Evolutionary conservation across 106 monocot genomes (phyloP).

Genomic region (Xerophyta viscosa): DNA sequence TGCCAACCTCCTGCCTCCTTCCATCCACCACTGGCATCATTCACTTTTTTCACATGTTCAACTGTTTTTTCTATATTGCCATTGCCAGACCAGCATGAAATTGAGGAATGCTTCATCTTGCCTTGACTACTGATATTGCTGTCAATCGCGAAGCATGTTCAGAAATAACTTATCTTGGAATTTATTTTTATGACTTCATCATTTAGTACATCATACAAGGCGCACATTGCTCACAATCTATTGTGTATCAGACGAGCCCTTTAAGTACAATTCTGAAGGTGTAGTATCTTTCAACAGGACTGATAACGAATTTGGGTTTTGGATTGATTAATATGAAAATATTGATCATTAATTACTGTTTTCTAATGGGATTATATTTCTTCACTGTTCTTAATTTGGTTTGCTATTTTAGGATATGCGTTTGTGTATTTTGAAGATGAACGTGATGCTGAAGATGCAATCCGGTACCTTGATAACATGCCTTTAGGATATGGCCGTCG

Average conservation of each 20-base stretch:
- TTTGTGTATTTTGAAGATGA: conserved; percentile 88
- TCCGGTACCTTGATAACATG: conserved; percentile 38
- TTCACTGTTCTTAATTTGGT: neutral
- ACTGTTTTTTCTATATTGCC: conserved; percentile 31
- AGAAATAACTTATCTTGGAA: conserved; percentile 26
- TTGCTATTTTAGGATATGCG: conserved; percentile 59
- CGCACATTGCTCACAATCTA: conserved; percentile 26
- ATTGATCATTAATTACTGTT: neutral
- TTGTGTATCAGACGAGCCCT: conserved; percentile 31
- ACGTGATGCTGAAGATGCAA: conserved; percentile 81
- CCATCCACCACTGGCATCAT: conserved; percentile 39
- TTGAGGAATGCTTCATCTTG: conserved; percentile 30
- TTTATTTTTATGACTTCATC: conserved; percentile 21
- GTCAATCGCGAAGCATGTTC: conserved; percentile 38
- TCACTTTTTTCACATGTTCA: conserved; percentile 47
- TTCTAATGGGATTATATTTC: neutral
- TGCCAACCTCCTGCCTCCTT: conserved; percentile 47
- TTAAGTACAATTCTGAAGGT: conserved; percentile 42
- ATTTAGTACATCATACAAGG: conserved; percentile 49
- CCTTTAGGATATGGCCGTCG: conserved; percentile 64
- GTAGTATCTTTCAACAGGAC: conserved; percentile 28
- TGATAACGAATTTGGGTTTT: neutral
- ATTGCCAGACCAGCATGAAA: conserved; percentile 38
- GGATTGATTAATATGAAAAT: neutral
- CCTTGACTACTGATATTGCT: conserved; percentile 33